These are phyloP conservation scores for Serendipita vermifera DNA, from an alignment of 768 basidiomycete species.

Conservation along the genomic window DNA sequence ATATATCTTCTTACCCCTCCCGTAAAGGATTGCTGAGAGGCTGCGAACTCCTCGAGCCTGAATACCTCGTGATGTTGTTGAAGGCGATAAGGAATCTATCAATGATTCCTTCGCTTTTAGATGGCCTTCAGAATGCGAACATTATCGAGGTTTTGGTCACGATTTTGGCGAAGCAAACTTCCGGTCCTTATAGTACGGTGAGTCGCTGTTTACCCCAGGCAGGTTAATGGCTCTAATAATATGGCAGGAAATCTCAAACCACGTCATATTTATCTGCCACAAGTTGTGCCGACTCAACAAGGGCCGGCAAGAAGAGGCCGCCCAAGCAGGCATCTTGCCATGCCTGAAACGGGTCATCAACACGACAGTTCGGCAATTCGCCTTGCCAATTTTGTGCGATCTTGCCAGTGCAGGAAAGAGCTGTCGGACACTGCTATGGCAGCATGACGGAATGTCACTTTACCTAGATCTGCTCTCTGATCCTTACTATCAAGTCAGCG, in stretches of 20 bases:
- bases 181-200: conserved; percentile 70
- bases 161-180: conserved; percentile 67
- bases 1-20: neutral
- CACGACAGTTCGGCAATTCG: conserved; percentile 86
- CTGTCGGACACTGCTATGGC: conserved; percentile 81
- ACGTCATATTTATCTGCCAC: conserved; percentile 94
- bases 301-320: conserved; percentile 90
- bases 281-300: conserved; percentile 93
- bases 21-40: conserved; percentile 70
- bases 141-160: conserved; percentile 82
- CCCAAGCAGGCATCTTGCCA: conserved; percentile 88
- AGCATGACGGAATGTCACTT: conserved; percentile 76
- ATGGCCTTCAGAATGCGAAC: conserved; percentile 92
- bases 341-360: conserved; percentile 80
- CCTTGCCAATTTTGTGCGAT: conserved; percentile 91
- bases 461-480: conserved; percentile 70
- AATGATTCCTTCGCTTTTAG: conserved; percentile 80
- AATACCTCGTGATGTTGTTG: conserved; percentile 75
- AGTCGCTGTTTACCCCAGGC: conserved; percentile 21
- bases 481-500: conserved; percentile 84
- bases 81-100: conserved; percentile 95
- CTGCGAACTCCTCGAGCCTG: conserved; percentile 76
- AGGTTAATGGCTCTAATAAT: neutral
- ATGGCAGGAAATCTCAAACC: conserved; percentile 84
- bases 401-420: conserved; percentile 90